Evolutionary conservation across 345 rosid genomes (phyloP).

Genomic region (Turritis glabra): DNA sequence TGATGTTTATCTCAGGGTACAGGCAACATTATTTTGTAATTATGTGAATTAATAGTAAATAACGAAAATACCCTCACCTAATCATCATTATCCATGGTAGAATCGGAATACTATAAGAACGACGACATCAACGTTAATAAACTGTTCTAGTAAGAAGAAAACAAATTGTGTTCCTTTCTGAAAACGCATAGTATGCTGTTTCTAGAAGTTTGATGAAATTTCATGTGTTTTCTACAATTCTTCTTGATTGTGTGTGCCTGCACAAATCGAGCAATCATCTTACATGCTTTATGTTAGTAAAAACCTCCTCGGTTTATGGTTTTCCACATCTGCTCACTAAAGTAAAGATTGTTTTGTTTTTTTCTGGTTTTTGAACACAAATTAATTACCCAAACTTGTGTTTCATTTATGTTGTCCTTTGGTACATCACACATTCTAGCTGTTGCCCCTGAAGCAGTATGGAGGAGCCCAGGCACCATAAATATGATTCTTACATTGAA

Average conservation of each 20-base stretch:
- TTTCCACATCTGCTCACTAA: too few species aligned
- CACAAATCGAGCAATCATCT: slow-evolving; percentile 13
- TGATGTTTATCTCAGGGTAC: slow-evolving; percentile 27
- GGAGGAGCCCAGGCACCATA: slow-evolving; percentile 35
- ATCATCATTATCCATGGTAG: slow-evolving; percentile 11
- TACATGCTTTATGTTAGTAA: background rate
- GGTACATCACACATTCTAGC: slow-evolving; percentile 34
- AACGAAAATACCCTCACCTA: slow-evolving; percentile 26
- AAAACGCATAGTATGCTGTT: too few species aligned
- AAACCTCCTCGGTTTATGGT: background rate
- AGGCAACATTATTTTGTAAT: slow-evolving; percentile 24
- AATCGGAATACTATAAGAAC: background rate
- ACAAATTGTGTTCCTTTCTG: too few species aligned
- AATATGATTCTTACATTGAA: slow-evolving; percentile 3
- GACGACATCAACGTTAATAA: background rate
- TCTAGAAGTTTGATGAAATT: background rate
- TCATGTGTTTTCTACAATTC: background rate
- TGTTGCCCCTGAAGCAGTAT: slow-evolving; percentile 25
- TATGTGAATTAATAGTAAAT: background rate
- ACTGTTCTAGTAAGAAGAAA: background rate
- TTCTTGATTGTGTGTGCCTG: slow-evolving; percentile 7
- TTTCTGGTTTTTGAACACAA: background rate
- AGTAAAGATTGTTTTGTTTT: slow-evolving; percentile 8
- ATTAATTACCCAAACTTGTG: slow-evolving; percentile 5
- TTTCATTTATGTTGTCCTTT: slow-evolving; percentile 25